phyloP scores from a whole-genome alignment of 2,329 filamentous ascomycete genomes.

The Colletotrichum falcatum region DNA sequence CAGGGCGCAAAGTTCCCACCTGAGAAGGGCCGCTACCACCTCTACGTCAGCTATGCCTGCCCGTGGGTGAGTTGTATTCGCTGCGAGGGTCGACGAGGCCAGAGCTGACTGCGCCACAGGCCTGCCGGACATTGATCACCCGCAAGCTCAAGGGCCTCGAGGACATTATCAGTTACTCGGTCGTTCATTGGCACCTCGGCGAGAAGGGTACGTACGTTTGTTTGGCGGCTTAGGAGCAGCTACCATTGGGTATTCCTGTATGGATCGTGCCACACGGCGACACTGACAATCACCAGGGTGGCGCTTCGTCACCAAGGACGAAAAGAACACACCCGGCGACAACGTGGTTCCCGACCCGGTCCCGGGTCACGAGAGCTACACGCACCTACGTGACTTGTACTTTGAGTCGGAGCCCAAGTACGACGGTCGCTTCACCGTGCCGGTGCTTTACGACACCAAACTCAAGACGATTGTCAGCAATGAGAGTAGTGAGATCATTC shows the following conservation, averaged over 20 bases:
- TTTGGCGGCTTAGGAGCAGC: not conserved
- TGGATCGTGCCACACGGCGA: not conserved
- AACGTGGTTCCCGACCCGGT: slow-evolving; percentile 77
- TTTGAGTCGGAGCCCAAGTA: slow-evolving; percentile 80
- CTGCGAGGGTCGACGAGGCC: not conserved
- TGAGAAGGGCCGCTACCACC: slow-evolving; percentile 91
- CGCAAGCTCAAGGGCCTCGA: slow-evolving; percentile 93
- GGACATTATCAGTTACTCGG: slow-evolving; percentile 80
- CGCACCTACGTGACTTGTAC: slow-evolving; percentile 82
- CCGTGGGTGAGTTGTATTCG: slow-evolving; percentile 73
- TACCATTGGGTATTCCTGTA: not conserved
- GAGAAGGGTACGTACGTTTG: slow-evolving; percentile 57
- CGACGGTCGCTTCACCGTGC: slow-evolving; percentile 85
- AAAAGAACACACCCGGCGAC: slow-evolving; percentile 62
- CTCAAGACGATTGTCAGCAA: slow-evolving; percentile 85
- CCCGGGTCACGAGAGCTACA: slow-evolving; percentile 76
- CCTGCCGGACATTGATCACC: slow-evolving; percentile 87
- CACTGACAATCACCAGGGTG: slow-evolving; percentile 68
- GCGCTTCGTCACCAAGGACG: slow-evolving; percentile 80
- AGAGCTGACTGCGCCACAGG: slow-evolving; percentile 52
- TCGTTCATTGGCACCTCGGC: slow-evolving; percentile 92
- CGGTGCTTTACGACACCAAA: slow-evolving; percentile 86
- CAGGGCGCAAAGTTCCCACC: slow-evolving; percentile 80
- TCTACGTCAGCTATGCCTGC: slow-evolving; percentile 95
- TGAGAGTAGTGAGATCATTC: slow-evolving; percentile 91